phyloP scores from a whole-genome alignment of 1,139 yeast species.

The Yamadazyma diospyri region DNA sequence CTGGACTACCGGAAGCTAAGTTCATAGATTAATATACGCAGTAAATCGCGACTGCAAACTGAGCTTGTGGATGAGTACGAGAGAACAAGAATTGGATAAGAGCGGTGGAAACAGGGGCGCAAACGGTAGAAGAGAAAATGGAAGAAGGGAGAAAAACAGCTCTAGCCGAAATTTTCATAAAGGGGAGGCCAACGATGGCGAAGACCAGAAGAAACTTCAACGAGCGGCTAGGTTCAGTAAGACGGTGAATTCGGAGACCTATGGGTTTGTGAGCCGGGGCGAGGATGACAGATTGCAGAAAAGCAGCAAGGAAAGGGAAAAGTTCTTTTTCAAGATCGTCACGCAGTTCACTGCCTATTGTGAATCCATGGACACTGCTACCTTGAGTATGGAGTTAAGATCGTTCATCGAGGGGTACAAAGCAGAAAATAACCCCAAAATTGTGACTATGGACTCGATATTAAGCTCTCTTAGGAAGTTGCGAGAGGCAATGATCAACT shows the following conservation, averaged over 20 bases:
- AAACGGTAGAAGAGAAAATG: neutral
- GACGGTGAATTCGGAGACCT: slow-evolving; percentile 13
- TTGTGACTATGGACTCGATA: slow-evolving; percentile 23
- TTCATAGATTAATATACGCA: slow-evolving; percentile 2
- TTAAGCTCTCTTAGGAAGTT: slow-evolving; percentile 39
- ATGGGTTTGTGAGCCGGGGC: slow-evolving; percentile 58
- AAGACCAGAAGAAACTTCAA: slow-evolving; percentile 12
- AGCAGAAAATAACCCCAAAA: neutral
- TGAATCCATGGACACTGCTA: slow-evolving; percentile 18
- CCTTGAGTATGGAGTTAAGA: slow-evolving; percentile 17
- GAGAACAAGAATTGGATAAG: neutral
- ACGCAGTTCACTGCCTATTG: slow-evolving; percentile 27
- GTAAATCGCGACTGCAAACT: slow-evolving; percentile 3
- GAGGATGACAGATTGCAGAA: slow-evolving; percentile 49
- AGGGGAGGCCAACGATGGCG: no score
- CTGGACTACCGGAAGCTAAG: slow-evolving; percentile 7
- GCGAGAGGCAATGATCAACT: slow-evolving; percentile 50
- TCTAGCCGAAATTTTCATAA: no score
- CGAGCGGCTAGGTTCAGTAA: slow-evolving; percentile 19
- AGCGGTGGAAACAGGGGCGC: neutral
- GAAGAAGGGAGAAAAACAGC: no score
- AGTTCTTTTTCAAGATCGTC: slow-evolving; percentile 36
- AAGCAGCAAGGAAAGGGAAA: slow-evolving; percentile 36
- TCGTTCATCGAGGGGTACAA: slow-evolving; percentile 12
- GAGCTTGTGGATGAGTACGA: slow-evolving; percentile 1